These are phyloP conservation scores for Boletus mariae DNA, from an alignment of 1,284 basidiomycete genomes.

Conservation along the genomic window DNA sequence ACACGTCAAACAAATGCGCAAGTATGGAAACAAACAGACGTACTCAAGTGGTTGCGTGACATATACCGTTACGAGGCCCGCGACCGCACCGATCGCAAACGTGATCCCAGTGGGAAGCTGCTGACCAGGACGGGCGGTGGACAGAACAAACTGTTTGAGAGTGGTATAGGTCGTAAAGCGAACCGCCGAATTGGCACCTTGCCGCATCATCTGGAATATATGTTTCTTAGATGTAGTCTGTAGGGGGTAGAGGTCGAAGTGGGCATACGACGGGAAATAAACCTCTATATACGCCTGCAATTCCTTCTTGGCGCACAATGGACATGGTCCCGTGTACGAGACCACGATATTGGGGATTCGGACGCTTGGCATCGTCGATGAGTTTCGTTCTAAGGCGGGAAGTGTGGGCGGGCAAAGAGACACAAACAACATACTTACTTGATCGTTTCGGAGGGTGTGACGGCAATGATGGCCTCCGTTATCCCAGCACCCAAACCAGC, in stretches of 20 bases:
- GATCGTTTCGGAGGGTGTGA: slow-evolving; percentile 97
- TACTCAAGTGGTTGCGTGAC: slow-evolving; percentile 92
- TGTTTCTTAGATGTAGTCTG: no score
- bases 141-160: slow-evolving; percentile 89
- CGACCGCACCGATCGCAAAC: slow-evolving; percentile 90
- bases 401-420: neutral
- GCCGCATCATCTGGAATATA: slow-evolving; percentile 80
- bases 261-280: slow-evolving; percentile 85
- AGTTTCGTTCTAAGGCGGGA: slow-evolving; percentile 79
- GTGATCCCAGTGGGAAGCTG: slow-evolving; percentile 85
- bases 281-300: slow-evolving; percentile 84
- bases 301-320: slow-evolving; percentile 84
- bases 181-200: slow-evolving; percentile 96
- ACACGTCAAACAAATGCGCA: slow-evolving; percentile 2
- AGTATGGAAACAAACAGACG: slow-evolving; percentile 31
- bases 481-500: slow-evolving; percentile 95
- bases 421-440: slow-evolving; percentile 57
- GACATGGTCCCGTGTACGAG: slow-evolving; percentile 80
- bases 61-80: slow-evolving; percentile 94
- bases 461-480: slow-evolving; percentile 91
- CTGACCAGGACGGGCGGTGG: slow-evolving; percentile 79
- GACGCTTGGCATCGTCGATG: slow-evolving; percentile 89
- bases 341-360: slow-evolving; percentile 84
- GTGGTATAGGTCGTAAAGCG: slow-evolving; percentile 96
- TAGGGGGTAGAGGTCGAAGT: neutral